Conservation (phyloP, 2,329 filamentous ascomycete genomes). For the Blumeria hordei region DNA sequence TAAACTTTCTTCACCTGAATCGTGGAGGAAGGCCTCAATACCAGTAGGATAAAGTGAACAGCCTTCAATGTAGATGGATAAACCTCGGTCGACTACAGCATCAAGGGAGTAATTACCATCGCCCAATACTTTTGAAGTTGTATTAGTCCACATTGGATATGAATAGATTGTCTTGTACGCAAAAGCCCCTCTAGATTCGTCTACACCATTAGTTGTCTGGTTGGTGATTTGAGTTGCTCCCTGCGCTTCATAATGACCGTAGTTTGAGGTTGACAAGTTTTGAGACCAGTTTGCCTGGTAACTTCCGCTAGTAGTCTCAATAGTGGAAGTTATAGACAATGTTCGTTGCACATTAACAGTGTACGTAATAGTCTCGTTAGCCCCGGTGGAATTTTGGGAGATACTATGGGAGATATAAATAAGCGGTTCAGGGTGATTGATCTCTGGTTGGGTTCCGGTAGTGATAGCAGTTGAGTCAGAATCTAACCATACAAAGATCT, state of each 20-base stretch:
- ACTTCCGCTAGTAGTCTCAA: conserved; percentile 24
- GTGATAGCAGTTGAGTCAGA: conserved; percentile 23
- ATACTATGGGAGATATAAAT: conserved; percentile 26
- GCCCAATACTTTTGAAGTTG: conserved; percentile 20
- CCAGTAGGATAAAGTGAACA: conserved; percentile 31
- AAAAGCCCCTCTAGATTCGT: conserved; percentile 14
- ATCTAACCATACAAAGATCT: conserved; percentile 57
- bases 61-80: conserved; percentile 22
- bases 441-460: conserved; percentile 20
- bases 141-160: conserved; percentile 37
- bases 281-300: conserved; percentile 30
- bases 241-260: conserved; percentile 26
- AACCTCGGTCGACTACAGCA: conserved; percentile 23
- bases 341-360: conserved; percentile 28
- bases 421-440: conserved; percentile 17
- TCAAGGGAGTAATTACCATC: conserved; percentile 24
- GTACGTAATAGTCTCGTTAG: conserved; percentile 35
- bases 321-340: conserved; percentile 26
- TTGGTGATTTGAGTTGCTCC: conserved; percentile 29
- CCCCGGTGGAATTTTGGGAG: conserved; percentile 23
- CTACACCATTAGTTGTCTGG: conserved; percentile 25
- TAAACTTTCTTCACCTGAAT: conserved; percentile 16
- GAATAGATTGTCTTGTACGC: conserved; percentile 20
- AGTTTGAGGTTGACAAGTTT: conserved; percentile 27
- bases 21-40: conserved; percentile 27